A percentile compares a stretch with the other conserved stretches of the same genome.
Conservation (phyloP, 202 grass and related monocot species). For the Hordeum pubiflorum region DNA sequence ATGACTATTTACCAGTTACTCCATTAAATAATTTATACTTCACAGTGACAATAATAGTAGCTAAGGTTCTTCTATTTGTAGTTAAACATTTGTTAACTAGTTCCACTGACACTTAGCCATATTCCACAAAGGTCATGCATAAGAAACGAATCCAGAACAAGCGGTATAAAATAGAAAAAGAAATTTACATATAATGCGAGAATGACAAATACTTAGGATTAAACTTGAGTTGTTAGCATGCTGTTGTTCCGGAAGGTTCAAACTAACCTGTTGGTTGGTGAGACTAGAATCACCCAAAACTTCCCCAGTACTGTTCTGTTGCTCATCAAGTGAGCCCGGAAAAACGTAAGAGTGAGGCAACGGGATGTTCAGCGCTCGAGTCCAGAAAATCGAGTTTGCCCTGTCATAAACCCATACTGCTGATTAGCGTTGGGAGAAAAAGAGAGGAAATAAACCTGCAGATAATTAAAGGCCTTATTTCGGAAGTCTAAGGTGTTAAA, state of each 20-base stretch:
- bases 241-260: slow-evolving; percentile 13
- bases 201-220: background rate
- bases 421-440: background rate
- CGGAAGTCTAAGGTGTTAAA: background rate
- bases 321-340: slow-evolving; percentile 24
- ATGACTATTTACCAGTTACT: background rate
- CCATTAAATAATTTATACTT: background rate
- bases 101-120: background rate
- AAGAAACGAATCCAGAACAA: background rate
- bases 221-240: slow-evolving; percentile 12
- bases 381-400: slow-evolving; percentile 98
- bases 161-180: background rate
- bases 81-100: background rate
- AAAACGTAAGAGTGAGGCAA: slow-evolving; percentile 78
- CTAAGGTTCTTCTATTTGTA: background rate
- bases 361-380: slow-evolving; percentile 80
- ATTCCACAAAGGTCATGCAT: background rate
- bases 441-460: background rate
- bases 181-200: background rate
- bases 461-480: background rate
- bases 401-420: slow-evolving; percentile 30
- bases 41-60: background rate
- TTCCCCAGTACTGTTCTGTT: background rate
- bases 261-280: slow-evolving; percentile 15
- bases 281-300: slow-evolving; percentile 3